These are phyloP conservation scores for Pelargonium fulgidum DNA, from an alignment of 441 rosid genomes.

Conservation along the genomic window DNA sequence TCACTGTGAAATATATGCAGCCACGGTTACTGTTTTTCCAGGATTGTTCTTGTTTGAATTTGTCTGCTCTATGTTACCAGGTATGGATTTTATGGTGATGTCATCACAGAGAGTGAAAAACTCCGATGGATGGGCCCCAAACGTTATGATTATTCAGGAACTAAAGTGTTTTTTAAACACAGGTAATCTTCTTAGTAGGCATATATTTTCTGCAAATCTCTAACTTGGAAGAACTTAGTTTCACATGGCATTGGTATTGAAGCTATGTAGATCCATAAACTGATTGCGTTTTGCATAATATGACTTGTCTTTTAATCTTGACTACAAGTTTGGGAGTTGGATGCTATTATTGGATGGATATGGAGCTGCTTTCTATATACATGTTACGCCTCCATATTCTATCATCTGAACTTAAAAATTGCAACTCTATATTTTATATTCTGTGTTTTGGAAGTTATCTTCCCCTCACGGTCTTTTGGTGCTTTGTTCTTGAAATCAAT, in stretches of 20 bases:
- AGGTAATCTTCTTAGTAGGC: slow-evolving; percentile 37
- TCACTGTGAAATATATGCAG: no score
- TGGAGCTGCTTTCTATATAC: no score
- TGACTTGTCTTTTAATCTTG: neutral
- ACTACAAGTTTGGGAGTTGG: neutral
- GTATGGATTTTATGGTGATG: slow-evolving; percentile 97
- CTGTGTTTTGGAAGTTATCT: no score
- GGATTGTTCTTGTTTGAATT: slow-evolving; percentile 18
- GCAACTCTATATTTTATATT: no score
- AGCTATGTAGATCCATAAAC: neutral
- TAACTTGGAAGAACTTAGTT: neutral
- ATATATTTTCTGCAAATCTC: neutral
- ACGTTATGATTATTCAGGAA: slow-evolving; percentile 92
- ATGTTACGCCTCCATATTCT: no score
- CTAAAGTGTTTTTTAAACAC: slow-evolving; percentile 80
- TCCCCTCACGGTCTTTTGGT: no score
- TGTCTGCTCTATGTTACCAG: slow-evolving; percentile 33
- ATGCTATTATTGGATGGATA: neutral
- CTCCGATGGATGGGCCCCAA: slow-evolving; percentile 98
- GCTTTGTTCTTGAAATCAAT: no score
- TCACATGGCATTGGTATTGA: neutral
- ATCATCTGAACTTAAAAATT: no score
- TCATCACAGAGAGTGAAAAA: slow-evolving; percentile 83
- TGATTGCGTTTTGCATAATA: neutral
- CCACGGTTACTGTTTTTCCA: no score